Conservation (phyloP, 441 rosid species). For the Brassica hybrid region DNA sequence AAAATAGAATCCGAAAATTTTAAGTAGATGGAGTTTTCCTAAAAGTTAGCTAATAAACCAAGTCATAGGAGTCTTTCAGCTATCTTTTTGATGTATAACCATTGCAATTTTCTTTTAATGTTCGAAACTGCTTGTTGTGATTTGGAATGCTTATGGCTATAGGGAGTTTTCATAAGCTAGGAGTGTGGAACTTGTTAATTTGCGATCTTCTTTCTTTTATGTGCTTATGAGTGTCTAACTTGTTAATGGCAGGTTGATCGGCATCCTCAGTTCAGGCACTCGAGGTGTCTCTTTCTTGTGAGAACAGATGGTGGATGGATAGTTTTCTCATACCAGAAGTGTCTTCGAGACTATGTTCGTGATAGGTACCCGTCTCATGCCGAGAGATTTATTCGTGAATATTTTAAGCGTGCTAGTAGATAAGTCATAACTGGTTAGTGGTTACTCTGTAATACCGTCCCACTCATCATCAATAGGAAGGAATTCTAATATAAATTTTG, state of each 20-base stretch:
- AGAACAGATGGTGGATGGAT: slow-evolving; percentile 88
- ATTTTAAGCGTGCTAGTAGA: slow-evolving; percentile 62
- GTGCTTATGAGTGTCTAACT: background rate
- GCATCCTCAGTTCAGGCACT: slow-evolving; percentile 73
- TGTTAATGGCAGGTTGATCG: slow-evolving; percentile 68
- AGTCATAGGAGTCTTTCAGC: background rate
- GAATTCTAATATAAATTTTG: slow-evolving; percentile 14
- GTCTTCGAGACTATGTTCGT: slow-evolving; percentile 75
- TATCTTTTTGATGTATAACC: background rate
- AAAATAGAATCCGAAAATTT: too few species aligned
- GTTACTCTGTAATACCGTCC: slow-evolving; percentile 12
- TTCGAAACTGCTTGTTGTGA: background rate
- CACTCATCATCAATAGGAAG: slow-evolving; percentile 13
- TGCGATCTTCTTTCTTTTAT: background rate
- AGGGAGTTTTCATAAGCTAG: background rate
- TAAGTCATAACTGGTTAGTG: slow-evolving; percentile 24
- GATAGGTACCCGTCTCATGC: slow-evolving; percentile 67
- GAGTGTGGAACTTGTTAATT: background rate
- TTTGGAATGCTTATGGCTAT: background rate
- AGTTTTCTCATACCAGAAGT: slow-evolving; percentile 87
- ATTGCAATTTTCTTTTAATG: background rate
- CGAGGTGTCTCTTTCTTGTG: slow-evolving; percentile 82
- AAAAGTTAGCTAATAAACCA: background rate
- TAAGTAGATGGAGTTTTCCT: background rate
- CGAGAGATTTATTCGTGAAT: slow-evolving; percentile 71